Evolutionary conservation across 768 basidiomycete species (phyloP).

Genomic region (Lentinula sp.): DNA sequence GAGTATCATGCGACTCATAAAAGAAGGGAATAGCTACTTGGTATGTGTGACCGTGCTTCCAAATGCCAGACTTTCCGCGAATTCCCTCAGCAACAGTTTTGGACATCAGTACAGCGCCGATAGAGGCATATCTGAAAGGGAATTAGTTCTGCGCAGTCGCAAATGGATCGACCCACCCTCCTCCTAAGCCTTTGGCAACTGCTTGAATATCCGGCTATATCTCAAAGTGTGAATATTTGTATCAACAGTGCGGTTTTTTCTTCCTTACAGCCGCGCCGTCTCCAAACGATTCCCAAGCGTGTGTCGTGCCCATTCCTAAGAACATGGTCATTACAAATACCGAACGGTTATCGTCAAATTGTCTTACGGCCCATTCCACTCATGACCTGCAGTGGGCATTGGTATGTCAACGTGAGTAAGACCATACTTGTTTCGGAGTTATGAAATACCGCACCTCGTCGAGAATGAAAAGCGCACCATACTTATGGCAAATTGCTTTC

Average conservation of each 20-base stretch:
- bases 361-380: slow-evolving; percentile 82
- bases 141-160: not conserved
- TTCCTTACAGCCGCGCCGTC: slow-evolving; percentile 52
- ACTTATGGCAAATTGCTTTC: slow-evolving; percentile 77
- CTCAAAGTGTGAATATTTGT: not conserved
- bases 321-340: not conserved
- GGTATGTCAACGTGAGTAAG: not conserved
- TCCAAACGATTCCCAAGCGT: slow-evolving; percentile 81
- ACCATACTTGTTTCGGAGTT: not conserved
- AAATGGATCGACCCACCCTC: slow-evolving; percentile 49
- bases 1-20: not conserved
- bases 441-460: slow-evolving; percentile 55
- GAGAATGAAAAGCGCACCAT: slow-evolving; percentile 72
- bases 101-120: slow-evolving; percentile 78
- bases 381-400: slow-evolving; percentile 48
- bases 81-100: slow-evolving; percentile 67
- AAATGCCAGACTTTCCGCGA: slow-evolving; percentile 57
- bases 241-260: not conserved
- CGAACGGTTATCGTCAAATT: not conserved
- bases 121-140: slow-evolving; percentile 61
- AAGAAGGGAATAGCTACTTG: slow-evolving; percentile 36
- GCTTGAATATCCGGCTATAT: slow-evolving; percentile 78
- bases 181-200: slow-evolving; percentile 85
- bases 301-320: slow-evolving; percentile 79
- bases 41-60: slow-evolving; percentile 86